Evolutionary conservation across 139 green algal species (phyloP), one percentile per base, ranked within the genome.

Genomic region (Astrephomene gubernaculifera): DNA sequence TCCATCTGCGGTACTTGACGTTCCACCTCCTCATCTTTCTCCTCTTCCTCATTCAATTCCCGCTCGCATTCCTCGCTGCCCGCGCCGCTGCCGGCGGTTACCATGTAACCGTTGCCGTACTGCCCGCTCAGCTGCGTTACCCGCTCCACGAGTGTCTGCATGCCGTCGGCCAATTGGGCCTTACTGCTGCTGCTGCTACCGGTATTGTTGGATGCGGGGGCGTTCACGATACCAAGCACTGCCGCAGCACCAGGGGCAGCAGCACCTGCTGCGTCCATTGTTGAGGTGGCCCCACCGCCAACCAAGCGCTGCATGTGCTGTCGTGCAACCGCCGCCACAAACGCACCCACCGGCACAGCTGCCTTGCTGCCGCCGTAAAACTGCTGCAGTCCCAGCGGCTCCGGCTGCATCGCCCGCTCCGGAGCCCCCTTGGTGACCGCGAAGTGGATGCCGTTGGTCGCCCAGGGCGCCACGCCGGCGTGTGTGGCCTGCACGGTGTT

Each of bases 31-130:
- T 90, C 29, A 81, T 94, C 89, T 65, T 91, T 49, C 81, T 93
- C 87, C 79, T 92, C 89, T 71, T 93, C 89, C 27, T 75, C 64
- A 76, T 92, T 69, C 71, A 89, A 60, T 88, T 93, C 90, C 27
- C 89, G 54, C 80, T 94, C 92, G 68, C 85, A 90, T 85, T 93
- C 88, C 83, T 94, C 87, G 45, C 89, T 82, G 4, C 60, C 73
- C 7, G 65, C 71, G 2, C 10, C 45, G 49, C 39, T 25, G 29
- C 64, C 79, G 0, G 64, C 79, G 4, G 53, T 3, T 22, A 85
- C 79, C 9, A 41, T 1, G 43, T 78, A 45, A 25, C 79, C 79
- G 31, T 53, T 45, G 67, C 80, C 80, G 25, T 79, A 53, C 52
- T 54, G 2, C 5, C 38, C 45, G 4, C 31, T 49, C n/a, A 1